phyloP scores from a whole-genome alignment of 495 filamentous ascomycete species.

The Neurospora tetrasperma region DNA sequence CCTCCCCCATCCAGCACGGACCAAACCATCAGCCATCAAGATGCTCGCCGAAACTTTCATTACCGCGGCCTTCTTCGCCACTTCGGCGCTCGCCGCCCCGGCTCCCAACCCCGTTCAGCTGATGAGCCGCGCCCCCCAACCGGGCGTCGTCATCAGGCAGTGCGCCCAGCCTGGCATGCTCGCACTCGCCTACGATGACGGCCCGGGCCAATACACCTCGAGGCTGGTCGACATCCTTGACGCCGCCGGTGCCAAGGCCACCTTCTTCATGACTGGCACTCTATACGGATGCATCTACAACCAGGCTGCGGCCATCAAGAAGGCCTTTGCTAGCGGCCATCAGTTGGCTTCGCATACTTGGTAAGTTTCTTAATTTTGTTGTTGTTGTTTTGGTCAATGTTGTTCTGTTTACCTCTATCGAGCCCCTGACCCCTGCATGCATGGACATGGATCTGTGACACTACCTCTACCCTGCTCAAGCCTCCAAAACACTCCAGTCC shows the following conservation, averaged over 20 bases:
- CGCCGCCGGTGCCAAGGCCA: conserved; percentile 47
- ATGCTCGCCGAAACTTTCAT: conserved; percentile 23
- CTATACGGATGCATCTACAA: conserved; percentile 49
- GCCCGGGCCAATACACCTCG: conserved; percentile 56
- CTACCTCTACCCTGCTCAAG: neutral
- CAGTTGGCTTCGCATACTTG: conserved; percentile 44
- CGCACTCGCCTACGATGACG: conserved; percentile 61
- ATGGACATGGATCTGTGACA: neutral
- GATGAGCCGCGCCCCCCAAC: conserved; percentile 26
- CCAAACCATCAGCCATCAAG: conserved; percentile 1
- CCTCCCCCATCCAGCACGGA: neutral
- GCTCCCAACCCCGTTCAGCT: conserved; percentile 25
- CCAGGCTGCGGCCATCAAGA: conserved; percentile 36
- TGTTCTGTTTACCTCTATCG: no score
- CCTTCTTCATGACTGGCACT: conserved; percentile 47
- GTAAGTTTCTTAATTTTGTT: conserved; percentile 11
- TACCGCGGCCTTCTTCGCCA: conserved; percentile 20
- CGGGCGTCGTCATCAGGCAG: conserved; percentile 31
- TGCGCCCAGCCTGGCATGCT: conserved; percentile 33
- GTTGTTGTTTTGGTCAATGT: no score
- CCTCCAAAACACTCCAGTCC: neutral
- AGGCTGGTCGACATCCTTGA: conserved; percentile 58
- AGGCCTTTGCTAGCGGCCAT: conserved; percentile 38
- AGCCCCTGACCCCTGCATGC: neutral
- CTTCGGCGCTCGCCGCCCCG: conserved; percentile 19